Percentiles rank a stretch among this genome's conserved stretches.
Conservation (phyloP, 2,329 filamentous ascomycete species). For the Fusarium vanettenii region DNA sequence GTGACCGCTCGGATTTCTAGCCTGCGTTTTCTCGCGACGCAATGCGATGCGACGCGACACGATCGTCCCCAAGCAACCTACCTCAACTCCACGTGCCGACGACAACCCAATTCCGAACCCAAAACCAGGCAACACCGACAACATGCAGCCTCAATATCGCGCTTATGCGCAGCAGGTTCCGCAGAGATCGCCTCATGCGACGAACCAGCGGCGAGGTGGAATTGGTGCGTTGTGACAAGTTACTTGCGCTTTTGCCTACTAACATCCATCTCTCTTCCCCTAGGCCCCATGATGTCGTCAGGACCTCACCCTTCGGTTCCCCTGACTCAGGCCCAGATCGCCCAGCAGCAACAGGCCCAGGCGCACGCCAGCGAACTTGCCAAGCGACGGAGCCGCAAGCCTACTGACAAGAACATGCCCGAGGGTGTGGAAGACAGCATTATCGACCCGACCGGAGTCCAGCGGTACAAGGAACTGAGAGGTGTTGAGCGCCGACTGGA, state of each 20-base stretch:
- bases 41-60: slow-evolving; percentile 44
- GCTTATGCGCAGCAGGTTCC: slow-evolving; percentile 62
- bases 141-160: slow-evolving; percentile 66
- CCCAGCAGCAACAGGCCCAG: slow-evolving; percentile 63
- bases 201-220: slow-evolving; percentile 62
- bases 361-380: slow-evolving; percentile 72
- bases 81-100: slow-evolving; percentile 22
- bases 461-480: slow-evolving; percentile 84
- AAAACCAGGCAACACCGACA: slow-evolving; percentile 9
- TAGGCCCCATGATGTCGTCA: slow-evolving; percentile 68
- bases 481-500: slow-evolving; percentile 91
- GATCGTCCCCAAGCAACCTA: slow-evolving; percentile 26
- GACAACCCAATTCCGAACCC: slow-evolving; percentile 15
- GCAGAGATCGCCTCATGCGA: slow-evolving; percentile 61
- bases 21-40: slow-evolving; percentile 34
- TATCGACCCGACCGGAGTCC: slow-evolving; percentile 79
- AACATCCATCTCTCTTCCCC: slow-evolving; percentile 17
- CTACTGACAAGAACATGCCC: slow-evolving; percentile 94
- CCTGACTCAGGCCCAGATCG: slow-evolving; percentile 65
- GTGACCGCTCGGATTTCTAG: slow-evolving; percentile 24
- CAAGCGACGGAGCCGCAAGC: slow-evolving; percentile 86
- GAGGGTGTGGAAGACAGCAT: slow-evolving; percentile 87
- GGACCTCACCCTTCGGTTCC: slow-evolving; percentile 63
- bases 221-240: slow-evolving; percentile 57
- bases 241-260: slow-evolving; percentile 9